These are phyloP conservation scores for Ailanthus altissimus DNA, from an alignment of 345 rosid species.

Conservation along the genomic window DNA sequence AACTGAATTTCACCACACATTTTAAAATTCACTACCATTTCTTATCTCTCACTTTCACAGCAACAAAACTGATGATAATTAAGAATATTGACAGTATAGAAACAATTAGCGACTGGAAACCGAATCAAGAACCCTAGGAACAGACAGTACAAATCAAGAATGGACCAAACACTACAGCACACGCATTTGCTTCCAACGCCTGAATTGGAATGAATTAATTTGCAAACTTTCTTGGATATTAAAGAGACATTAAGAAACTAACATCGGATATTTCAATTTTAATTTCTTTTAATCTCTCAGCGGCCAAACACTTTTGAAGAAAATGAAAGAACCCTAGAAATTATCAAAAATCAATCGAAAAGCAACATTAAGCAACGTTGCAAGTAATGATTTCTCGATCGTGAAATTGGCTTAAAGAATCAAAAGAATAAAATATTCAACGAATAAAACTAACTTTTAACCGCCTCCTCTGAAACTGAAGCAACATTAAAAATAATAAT, in stretches of 20 bases:
- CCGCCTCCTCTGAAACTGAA: background rate
- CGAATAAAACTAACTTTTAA: background rate
- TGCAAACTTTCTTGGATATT: background rate
- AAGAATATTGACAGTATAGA: background rate
- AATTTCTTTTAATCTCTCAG: background rate
- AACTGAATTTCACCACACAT: background rate
- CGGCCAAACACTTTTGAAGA: background rate
- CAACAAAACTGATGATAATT: background rate
- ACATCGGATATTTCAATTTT: background rate
- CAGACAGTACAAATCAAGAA: background rate
- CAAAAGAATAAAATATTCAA: background rate
- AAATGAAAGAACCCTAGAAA: slow-evolving; percentile 14
- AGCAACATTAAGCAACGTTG: background rate
- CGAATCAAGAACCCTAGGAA: background rate
- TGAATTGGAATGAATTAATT: slow-evolving; percentile 6
- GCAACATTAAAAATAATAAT: background rate
- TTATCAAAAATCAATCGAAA: background rate
- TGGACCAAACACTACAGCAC: background rate
- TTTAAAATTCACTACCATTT: background rate
- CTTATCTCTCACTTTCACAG: background rate
- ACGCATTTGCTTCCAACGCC: background rate
- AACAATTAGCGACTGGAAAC: background rate
- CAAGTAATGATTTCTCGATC: background rate
- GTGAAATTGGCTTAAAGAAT: background rate
- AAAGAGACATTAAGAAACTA: background rate